These are phyloP conservation scores for Cercospora sojina DNA, from an alignment of 2,329 filamentous ascomycete species.

Conservation along the genomic window DNA sequence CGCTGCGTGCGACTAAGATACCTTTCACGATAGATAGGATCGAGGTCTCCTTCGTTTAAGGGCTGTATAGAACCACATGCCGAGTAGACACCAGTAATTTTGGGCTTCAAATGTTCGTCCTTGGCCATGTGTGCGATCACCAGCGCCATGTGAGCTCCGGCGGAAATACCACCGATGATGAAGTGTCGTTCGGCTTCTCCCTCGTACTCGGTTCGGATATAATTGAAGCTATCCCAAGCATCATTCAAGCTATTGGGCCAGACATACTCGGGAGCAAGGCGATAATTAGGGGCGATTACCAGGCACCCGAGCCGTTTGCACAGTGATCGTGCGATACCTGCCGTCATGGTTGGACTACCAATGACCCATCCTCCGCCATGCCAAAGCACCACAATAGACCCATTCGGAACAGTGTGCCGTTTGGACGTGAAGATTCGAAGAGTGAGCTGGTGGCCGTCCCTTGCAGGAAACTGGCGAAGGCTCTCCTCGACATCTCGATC, in stretches of 20 bases:
- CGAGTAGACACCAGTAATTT: constrained; percentile 39
- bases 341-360: constrained; percentile 21
- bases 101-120: constrained; percentile 39
- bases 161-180: constrained; percentile 48
- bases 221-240: constrained; percentile 47
- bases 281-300: constrained; percentile 35
- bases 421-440: constrained; percentile 16
- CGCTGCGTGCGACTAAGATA: constrained; percentile 40
- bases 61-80: constrained; percentile 46
- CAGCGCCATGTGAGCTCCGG: constrained; percentile 44
- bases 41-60: constrained; percentile 28
- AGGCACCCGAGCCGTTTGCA: constrained; percentile 16
- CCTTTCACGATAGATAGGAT: constrained; percentile 40
- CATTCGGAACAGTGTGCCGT: neutral
- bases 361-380: constrained; percentile 29
- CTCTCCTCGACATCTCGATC: constrained; percentile 20
- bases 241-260: constrained; percentile 48
- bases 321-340: constrained; percentile 17
- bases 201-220: constrained; percentile 42
- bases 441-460: constrained; percentile 20
- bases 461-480: neutral
- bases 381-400: constrained; percentile 29
- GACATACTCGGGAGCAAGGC: constrained; percentile 47
- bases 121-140: constrained; percentile 43
- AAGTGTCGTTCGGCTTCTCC: constrained; percentile 45